Evolutionary conservation across 176 grass and related monocot species (phyloP), one percentile per base, ranked within the genome.

Genomic region (Oryza rufipogon): DNA sequence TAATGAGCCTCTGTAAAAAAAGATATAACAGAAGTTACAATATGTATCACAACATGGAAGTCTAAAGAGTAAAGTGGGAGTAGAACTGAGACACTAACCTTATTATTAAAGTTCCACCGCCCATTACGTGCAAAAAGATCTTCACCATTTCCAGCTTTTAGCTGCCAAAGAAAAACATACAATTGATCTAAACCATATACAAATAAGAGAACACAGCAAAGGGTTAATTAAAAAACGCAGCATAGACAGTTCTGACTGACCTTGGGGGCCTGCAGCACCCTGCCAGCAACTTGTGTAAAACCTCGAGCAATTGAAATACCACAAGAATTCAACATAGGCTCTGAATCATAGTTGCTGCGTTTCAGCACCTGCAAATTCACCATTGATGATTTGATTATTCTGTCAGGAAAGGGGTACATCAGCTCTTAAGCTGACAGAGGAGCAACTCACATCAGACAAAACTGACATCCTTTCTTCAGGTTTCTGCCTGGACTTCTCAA

Each of bases 401-500:
- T 70, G 41, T 26, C 16, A 51, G 49, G 7, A 74, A 78, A 80
- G 5, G 30, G 78, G 13, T 25, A 52, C 15, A 11, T 63, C 2
- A 72, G 30, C 30, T 20, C 19, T 42, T 4, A 64, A 60, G 17
- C 20, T 54, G 9, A 13, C 84, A 64, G 1, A 72, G 0, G 64
- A 23, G 36, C 5, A 20, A 87, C 71, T 80, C 48, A 98, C 96
- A 68, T 93, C 93, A 68, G 71, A 87, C 12, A 98, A 56, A 32
- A 91, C 88, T 0, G 13, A 6, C 93, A 98, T 98, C 56, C 96
- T 90, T 81, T 98, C 96, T 22, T 77, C 89, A 2, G 96, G 96
- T 41, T 98, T 98, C 70, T 98, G 96, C 83, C 96, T 90, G 2
- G 96, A 98, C 30, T 98, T 98, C 67, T 98, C 93, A 10, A 98